Evolutionary conservation across 1,284 basidiomycete species (phyloP), one percentile per base, ranked within the genome.

Genomic region (Testicularia cyperi): DNA sequence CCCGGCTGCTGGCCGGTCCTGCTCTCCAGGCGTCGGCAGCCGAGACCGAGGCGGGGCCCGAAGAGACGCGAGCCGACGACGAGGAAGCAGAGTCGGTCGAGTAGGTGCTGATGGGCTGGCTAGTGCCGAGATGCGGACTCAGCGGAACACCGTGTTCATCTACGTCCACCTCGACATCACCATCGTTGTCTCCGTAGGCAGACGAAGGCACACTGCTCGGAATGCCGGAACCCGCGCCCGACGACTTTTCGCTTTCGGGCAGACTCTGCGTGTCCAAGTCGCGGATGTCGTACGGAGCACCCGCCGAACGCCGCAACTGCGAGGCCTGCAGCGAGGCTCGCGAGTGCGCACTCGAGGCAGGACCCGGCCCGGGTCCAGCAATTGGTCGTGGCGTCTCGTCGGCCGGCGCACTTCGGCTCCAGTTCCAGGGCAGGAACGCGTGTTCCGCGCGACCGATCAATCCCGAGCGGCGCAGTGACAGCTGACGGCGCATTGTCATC

Each of bases 131-230:
- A 38, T 53, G 52, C 14, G 60, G 60, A 31, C 48, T 52, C 43
- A 47, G 47, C 4, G 52, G n/a, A 4, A 25, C 20, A n/a, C 28
- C 29, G 15, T 14, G 12, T 6, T 21, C 29, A 22, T 52, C 55
- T 13, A 20, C 58, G 20, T 45, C 40, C 13, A 19, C 47, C 24
- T 51, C 48, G 1, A 39, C 51, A 20, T 65, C 61, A 14, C 21
- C 52, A 18, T 65, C 62, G 37, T 54, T 47, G 31, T 65, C 57
- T 16, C 54, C 53, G 30, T 61, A 65, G 1, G 63, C 58, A 1
- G 58, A 63, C 3, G 53, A 57, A 6, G 65, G 62, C 9, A 68
- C 65, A 44, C 56, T 61, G 33, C 57, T 62, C 2, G 63, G 53
- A 18, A 68, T 45, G n/a, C 65, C 65, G 13, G 29, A 31, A 9